These are phyloP conservation scores for Eimeria tenella DNA, from an alignment of 169 alveolate genomes.

Conservation along the genomic window DNA sequence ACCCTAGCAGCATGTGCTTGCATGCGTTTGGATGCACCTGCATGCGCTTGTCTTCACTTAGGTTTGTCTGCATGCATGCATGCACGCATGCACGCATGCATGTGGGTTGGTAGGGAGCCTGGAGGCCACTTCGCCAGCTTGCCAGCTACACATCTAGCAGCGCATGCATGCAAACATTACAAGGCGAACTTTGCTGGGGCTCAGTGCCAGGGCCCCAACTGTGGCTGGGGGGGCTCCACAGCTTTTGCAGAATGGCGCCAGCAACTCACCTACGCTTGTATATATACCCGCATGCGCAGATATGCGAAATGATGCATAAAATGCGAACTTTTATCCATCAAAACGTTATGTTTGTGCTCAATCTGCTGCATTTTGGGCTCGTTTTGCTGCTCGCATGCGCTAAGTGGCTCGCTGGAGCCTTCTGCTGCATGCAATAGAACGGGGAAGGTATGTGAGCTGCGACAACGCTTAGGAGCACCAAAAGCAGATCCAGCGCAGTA, in stretches of 20 bases:
- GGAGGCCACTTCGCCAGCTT: neutral
- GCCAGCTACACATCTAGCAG: too few relatives aligned
- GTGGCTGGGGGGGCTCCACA: too few relatives aligned
- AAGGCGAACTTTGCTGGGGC: too few relatives aligned
- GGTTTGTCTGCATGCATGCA: neutral
- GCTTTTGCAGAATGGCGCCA: too few relatives aligned
- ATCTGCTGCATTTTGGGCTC: neutral
- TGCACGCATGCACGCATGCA: neutral
- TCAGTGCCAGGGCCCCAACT: too few relatives aligned
- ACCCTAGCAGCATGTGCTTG: neutral
- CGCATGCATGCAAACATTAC: too few relatives aligned
- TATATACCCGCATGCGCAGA: too few relatives aligned
- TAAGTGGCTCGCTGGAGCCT: neutral
- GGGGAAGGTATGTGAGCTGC: too few relatives aligned
- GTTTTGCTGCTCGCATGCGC: neutral
- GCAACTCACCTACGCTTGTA: too few relatives aligned
- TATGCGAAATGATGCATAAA: too few relatives aligned
- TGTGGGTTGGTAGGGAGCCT: neutral
- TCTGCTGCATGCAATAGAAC: neutral
- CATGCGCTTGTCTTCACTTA: neutral
- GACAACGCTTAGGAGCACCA: too few relatives aligned
- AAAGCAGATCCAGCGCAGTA: too few relatives aligned
- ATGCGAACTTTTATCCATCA: neutral
- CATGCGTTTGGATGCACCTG: slow-evolving; percentile 4
- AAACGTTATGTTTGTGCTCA: neutral